Evolutionary conservation across 805 yeast genomes (phyloP), one percentile per base, ranked within the genome.

Genomic region (Ascoidea tarda): DNA sequence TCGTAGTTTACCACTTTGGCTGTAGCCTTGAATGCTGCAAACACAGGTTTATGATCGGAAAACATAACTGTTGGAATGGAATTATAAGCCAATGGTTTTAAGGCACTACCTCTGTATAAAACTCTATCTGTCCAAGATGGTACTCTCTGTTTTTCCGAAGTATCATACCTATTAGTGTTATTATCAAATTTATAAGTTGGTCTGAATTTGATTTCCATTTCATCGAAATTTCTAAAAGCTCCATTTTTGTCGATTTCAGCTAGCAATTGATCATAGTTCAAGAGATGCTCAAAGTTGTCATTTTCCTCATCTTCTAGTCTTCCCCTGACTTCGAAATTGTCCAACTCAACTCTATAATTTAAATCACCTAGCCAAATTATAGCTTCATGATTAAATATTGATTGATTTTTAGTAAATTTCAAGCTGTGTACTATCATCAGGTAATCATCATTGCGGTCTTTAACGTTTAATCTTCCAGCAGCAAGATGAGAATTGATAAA

Each of bases 121-220:
- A 87, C 83, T 61, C 99, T 73, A 66, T 91, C 99, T 0, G 98
- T 91, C 97, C 98, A 91, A 0, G 96, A 84, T 1, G 99, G 99
- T 4, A 87, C 82, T 59, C 99, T 75, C 57, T 84, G 91, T 64
- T 91, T 91, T 59, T 91, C 99, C 8, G 95, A 84, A 1, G 95
- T 74, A 64, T 91, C 98, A 63, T 90, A 93, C 16, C 66, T 69
- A 50, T 78, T 74, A 0, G 96, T 83, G 4, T 91, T 93, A 56
- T 84, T 83, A 64, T 91, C 96, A 66, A 79, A 91, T 63, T 91
- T 91, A 69, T 91, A 91, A 0, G 99, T 93, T 6, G 98, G 99
- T 46, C 78, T 74, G 63, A 93, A 91, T 48, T 71, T 78, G 52
- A 91, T 77, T 32, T 82, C 80, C 57, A 81, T 78, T 63, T 93